Percentiles rank a stretch among this genome's conserved stretches.
Conservation (phyloP, 1,139 yeast species). For the Torulaspora globosa region DNA sequence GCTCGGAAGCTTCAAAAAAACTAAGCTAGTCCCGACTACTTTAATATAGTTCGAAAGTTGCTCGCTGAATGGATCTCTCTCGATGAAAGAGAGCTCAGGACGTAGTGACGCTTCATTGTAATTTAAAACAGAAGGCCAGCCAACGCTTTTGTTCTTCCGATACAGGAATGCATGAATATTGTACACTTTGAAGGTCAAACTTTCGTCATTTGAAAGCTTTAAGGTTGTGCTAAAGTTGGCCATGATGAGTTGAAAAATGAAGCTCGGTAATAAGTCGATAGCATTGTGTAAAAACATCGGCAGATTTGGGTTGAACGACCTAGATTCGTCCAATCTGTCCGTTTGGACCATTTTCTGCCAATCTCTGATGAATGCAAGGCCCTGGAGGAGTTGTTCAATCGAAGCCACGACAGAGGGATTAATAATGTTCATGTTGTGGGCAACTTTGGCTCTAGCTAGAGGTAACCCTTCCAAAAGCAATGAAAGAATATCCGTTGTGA, state of each 20-base stretch:
- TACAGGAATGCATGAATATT: conserved; percentile 23
- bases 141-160: conserved; percentile 12
- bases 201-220: conserved; percentile 23
- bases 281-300: conserved; percentile 1
- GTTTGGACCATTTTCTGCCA: conserved; percentile 1
- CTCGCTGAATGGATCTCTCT: conserved; percentile 16
- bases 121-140: conserved; percentile 4
- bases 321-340: background rate
- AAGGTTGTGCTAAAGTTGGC: conserved; percentile 28
- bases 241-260: conserved; percentile 22
- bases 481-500: conserved; percentile 29
- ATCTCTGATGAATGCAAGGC: conserved; percentile 10
- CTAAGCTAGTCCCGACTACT: conserved; percentile 11
- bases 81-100: conserved; percentile 15
- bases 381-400: conserved; percentile 21
- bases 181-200: conserved; percentile 24
- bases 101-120: conserved; percentile 7
- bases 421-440: conserved; percentile 28
- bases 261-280: conserved; percentile 20
- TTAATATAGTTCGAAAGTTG: conserved; percentile 13
- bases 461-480: conserved; percentile 20
- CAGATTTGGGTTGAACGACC: background rate
- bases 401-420: conserved; percentile 32
- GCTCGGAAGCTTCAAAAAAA: conserved; percentile 16
- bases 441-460: conserved; percentile 20